phyloP scores from a whole-genome alignment of 176 grass and related monocot genomes.

The Bolboschoenus planiculmis region DNA sequence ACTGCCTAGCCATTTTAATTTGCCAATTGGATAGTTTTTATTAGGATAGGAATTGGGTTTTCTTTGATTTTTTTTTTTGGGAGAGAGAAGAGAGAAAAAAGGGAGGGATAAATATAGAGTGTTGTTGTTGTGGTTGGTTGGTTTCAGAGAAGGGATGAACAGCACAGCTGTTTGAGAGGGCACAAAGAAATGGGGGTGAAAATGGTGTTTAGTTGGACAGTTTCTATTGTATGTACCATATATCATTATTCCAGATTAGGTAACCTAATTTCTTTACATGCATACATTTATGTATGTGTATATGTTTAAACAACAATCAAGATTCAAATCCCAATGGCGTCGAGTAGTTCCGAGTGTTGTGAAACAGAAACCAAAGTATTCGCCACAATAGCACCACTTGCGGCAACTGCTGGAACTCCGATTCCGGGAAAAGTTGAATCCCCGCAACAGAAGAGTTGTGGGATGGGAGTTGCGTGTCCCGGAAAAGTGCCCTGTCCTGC shows the following conservation, averaged over 20 bases:
- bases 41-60: not conserved
- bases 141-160: not conserved
- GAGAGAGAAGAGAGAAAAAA: not conserved
- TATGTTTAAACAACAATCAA: not conserved
- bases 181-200: not conserved
- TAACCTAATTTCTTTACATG: not conserved
- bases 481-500: conserved; percentile 86
- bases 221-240: not conserved
- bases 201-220: not conserved
- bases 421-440: conserved; percentile 96
- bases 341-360: conserved; percentile 88
- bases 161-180: not conserved
- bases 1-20: not conserved
- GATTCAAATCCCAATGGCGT: conserved; percentile 67
- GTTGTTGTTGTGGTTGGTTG: conserved; percentile 14
- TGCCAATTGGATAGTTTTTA: not conserved
- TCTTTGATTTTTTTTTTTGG: not conserved
- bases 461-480: conserved; percentile 75
- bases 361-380: conserved; percentile 70
- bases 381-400: conserved; percentile 88
- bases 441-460: conserved; percentile 87
- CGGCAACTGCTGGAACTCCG: conserved; percentile 79
- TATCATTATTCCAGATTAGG: not conserved
- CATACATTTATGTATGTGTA: not conserved
- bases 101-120: not conserved